Percentiles rank a stretch among this genome's conserved stretches.
phyloP scores from a whole-genome alignment of 169 alveolate genomes.

The Plasmodium berghei region DNA sequence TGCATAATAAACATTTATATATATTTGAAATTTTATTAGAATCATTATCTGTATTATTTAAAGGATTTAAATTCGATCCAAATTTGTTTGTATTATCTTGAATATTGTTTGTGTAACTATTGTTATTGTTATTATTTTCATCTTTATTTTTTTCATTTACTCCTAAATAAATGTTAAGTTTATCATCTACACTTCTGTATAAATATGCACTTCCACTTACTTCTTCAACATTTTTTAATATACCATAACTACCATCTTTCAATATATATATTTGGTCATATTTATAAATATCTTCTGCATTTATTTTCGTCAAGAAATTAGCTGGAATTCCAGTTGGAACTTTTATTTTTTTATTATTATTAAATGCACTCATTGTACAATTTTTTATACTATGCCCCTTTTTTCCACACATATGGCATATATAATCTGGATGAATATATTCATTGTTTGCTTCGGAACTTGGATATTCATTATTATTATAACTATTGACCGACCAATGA shows the following conservation, averaged over 20 bases:
- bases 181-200: conserved; percentile 89
- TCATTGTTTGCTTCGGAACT: conserved; percentile 7
- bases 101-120: conserved; percentile 2
- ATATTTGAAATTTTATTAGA: conserved; percentile 77
- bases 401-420: conserved; percentile 92
- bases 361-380: conserved; percentile 85
- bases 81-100: conserved; percentile 28
- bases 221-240: conserved; percentile 87
- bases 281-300: conserved; percentile 84
- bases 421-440: conserved; percentile 76
- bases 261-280: conserved; percentile 86
- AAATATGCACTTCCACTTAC: conserved; percentile 90
- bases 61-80: neutral
- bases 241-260: conserved; percentile 89
- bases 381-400: conserved; percentile 89
- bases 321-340: conserved; percentile 91
- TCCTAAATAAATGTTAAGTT: conserved; percentile 84
- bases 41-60: conserved; percentile 7
- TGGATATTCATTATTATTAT: neutral
- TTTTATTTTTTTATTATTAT: conserved; percentile 87
- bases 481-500: no score
- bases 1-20: conserved; percentile 85
- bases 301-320: conserved; percentile 86
- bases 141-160: conserved; percentile 78
- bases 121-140: conserved; percentile 14